Base-by-base conservation (phyloP, 371 early-diverging fungal genomes). In the Mucor lusitanicus region DNA sequence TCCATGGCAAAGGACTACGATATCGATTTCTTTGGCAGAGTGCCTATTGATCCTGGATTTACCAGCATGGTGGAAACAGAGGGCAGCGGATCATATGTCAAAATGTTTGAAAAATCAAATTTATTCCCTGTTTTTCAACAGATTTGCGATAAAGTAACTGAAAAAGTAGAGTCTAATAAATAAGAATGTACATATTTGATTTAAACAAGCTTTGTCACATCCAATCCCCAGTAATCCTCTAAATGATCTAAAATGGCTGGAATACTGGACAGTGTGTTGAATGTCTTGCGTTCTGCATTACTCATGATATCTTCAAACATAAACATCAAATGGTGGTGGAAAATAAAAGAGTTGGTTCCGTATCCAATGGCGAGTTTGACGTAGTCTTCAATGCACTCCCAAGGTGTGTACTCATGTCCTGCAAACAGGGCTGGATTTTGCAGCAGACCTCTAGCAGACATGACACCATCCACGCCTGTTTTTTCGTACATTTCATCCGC, bases 321-420 rank as follows among this genome's bases (percentile, higher is more conserved):
- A 78, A 83, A 97, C 94, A 95, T 95, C 32, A 98, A 66, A 71
- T 98, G 98, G 69, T 96, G 96, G 62, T 96, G 97, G 64, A 95
- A 87, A 53, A 98, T 94, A 67, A 91, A 92, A 4, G 85, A 83
- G 44, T 88, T 90, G 19, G 95, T 91, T 33, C 97, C 96, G 71
- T 93, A 95, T 0, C 86, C 91, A 0, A 97, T 56, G 0, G 91
- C 91, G 21, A 89, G 59, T 19, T 88, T 85, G 23, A 95, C 86
- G 71, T 92, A 98, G 39, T 87, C 83, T 75, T 90, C 87, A 7
- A 94, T 85, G 60, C 91, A 92, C 48, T 88, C 88, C 79, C 91
- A 83, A 4, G 93, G 93, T n/a, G 93, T 91, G 6, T 74, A 65
- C 3, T 82, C 78, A 56, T 88, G 71, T 33, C 90, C 91, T 30